Conservation (phyloP, 2,329 filamentous ascomycete species). For the Exophiala calicioides region DNA sequence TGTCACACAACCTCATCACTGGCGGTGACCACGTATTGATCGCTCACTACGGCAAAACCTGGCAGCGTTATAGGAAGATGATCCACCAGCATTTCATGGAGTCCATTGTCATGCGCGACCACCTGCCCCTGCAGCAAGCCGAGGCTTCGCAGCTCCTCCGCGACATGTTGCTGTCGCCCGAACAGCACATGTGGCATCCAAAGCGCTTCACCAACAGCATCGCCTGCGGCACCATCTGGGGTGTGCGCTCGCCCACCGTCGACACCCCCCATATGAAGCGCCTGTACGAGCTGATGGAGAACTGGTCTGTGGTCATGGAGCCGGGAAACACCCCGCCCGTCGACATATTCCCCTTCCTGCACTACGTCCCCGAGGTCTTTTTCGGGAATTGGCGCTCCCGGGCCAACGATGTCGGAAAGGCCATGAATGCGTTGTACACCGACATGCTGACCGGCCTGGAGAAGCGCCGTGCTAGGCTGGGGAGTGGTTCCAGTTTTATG, state of each 20-base stretch:
- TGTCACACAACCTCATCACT: conserved; percentile 47
- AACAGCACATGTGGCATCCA: conserved; percentile 51
- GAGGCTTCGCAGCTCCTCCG: conserved; percentile 52
- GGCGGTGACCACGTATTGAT: conserved; percentile 50
- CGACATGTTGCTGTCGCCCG: conserved; percentile 46
- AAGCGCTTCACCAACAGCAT: conserved; percentile 54
- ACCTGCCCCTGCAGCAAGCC: conserved; percentile 48
- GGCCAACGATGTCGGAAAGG: conserved; percentile 39
- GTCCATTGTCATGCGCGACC: conserved; percentile 41
- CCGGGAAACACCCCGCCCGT: conserved; percentile 53
- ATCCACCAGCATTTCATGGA: conserved; percentile 51
- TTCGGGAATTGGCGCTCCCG: conserved; percentile 45
- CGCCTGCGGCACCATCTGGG: conserved; percentile 40
- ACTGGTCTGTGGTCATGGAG: conserved; percentile 50
- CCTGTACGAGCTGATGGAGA: conserved; percentile 48
- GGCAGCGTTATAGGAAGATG: conserved; percentile 50
- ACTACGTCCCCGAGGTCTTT: conserved; percentile 45
- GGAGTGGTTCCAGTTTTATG: conserved; percentile 39
- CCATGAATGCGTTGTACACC: conserved; percentile 47
- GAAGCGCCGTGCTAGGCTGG: conserved; percentile 34
- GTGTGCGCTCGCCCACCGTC: conserved; percentile 37
- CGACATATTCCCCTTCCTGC: conserved; percentile 49
- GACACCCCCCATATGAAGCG: conserved; percentile 40
- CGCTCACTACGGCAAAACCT: conserved; percentile 50
- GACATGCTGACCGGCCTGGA: conserved; percentile 39